A percentile compares a stretch with the other conserved stretches of the same genome.
These are phyloP conservation scores for Cutaneotrichosporon mucoides DNA, from an alignment of 1,284 basidiomycete genomes.

Conservation along the genomic window DNA sequence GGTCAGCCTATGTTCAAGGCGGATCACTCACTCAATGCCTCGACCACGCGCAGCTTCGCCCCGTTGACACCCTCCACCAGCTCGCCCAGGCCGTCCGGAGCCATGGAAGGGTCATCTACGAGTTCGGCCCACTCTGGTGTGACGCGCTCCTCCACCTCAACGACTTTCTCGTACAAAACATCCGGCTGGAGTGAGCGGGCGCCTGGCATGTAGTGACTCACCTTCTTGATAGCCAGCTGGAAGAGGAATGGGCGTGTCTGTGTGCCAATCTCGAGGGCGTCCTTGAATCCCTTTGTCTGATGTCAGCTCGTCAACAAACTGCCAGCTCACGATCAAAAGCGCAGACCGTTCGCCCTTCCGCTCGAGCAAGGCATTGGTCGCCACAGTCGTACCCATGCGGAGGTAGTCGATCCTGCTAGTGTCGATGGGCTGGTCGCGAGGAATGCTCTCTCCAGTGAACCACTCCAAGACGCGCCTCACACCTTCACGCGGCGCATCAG, in stretches of 20 bases:
- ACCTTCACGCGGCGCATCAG: conserved; percentile 83
- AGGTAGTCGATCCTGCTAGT: conserved; percentile 62
- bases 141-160: conserved; percentile 55
- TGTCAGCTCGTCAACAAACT: too few species aligned
- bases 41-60: background rate
- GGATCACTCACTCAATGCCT: conserved; percentile 42
- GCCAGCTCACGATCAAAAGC: conserved; percentile 59
- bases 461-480: conserved; percentile 84
- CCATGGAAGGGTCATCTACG: background rate
- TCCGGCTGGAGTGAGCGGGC: conserved; percentile 28
- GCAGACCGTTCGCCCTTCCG: conserved; percentile 89
- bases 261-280: conserved; percentile 50
- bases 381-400: conserved; percentile 88
- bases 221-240: conserved; percentile 46
- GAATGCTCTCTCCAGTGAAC: conserved; percentile 56
- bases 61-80: background rate
- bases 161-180: conserved; percentile 51
- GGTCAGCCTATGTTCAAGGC: background rate
- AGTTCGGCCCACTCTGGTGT: conserved; percentile 63
- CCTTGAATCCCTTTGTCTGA: conserved; percentile 48
- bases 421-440: conserved; percentile 42
- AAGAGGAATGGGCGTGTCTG: conserved; percentile 46
- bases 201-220: background rate
- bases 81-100: background rate
- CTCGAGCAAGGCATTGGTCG: conserved; percentile 89